These are phyloP conservation scores for Dipodascopsis uninucleata DNA, from an alignment of 805 yeast species.

Conservation along the genomic window DNA sequence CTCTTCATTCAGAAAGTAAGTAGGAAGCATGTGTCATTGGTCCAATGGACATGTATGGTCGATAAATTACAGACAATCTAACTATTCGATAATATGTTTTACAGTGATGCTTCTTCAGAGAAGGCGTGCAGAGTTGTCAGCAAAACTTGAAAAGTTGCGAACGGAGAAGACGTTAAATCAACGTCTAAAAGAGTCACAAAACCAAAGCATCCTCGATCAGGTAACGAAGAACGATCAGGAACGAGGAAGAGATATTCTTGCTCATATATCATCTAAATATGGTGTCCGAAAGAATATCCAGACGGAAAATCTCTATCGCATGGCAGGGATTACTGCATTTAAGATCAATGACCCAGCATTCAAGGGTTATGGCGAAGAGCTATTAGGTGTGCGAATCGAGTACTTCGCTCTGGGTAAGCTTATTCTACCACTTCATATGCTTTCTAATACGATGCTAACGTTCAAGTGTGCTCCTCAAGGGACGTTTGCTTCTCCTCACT, in stretches of 20 bases:
- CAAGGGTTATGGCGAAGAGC: background rate
- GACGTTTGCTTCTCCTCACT: slow-evolving; percentile 21
- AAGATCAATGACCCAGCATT: slow-evolving; percentile 17
- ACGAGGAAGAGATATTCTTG: slow-evolving; percentile 2
- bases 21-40: background rate
- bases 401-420: slow-evolving; percentile 16
- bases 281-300: slow-evolving; percentile 10
- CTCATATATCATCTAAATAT: slow-evolving; percentile 12
- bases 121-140: slow-evolving; percentile 3
- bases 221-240: too few species aligned
- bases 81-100: background rate
- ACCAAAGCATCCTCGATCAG: too few species aligned
- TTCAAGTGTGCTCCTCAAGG: slow-evolving; percentile 1
- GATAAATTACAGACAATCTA: background rate
- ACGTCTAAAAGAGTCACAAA: too few species aligned
- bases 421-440: background rate
- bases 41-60: too few species aligned
- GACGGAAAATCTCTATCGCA: slow-evolving; percentile 16
- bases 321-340: slow-evolving; percentile 25
- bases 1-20: background rate
- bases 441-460: background rate
- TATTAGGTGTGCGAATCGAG: slow-evolving; percentile 28
- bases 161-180: background rate
- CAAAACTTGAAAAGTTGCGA: background rate
- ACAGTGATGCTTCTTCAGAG: slow-evolving; percentile 4